Evolutionary conservation across 2,329 filamentous ascomycete genomes (phyloP).

Genomic region (Calonectria honghensis): DNA sequence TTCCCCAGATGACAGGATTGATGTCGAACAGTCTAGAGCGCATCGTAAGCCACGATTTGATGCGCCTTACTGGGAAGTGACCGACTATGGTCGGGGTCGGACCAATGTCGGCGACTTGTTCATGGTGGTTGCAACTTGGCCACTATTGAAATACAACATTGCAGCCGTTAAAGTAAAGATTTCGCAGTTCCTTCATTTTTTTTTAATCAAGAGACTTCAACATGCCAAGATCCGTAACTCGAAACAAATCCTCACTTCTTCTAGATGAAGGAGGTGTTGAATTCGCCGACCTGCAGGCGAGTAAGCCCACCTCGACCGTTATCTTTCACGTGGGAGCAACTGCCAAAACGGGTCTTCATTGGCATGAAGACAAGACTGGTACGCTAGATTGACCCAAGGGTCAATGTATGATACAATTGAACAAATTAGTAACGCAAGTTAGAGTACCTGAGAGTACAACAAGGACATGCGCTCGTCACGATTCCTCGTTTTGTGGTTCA

Average conservation of each 20-base stretch:
- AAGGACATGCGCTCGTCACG: slow-evolving; percentile 49
- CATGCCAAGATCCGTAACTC: slow-evolving; percentile 28
- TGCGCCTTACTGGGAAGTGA: background rate
- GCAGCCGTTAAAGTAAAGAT: background rate
- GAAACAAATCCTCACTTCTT: slow-evolving; percentile 23
- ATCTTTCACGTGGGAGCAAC: slow-evolving; percentile 25
- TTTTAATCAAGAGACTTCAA: background rate
- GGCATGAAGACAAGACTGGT: slow-evolving; percentile 36
- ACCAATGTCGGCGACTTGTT: slow-evolving; percentile 34
- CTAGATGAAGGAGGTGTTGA: slow-evolving; percentile 27
- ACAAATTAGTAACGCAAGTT: background rate
- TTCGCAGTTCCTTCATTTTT: background rate
- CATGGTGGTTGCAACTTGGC: background rate
- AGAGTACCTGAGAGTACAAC: slow-evolving; percentile 47
- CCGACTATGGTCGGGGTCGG: slow-evolving; percentile 18
- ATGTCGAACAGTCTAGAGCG: background rate
- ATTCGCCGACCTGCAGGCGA: slow-evolving; percentile 26
- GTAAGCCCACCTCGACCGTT: slow-evolving; percentile 25
- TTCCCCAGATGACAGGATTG: background rate
- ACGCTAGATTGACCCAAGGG: background rate
- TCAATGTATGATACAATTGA: background rate
- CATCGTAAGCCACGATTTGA: background rate
- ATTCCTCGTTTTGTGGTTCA: slow-evolving; percentile 48
- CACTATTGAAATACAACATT: background rate
- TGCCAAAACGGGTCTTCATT: slow-evolving; percentile 27